Evolutionary conservation across 331 rosid species (phyloP).

Genomic region (Ulmus americana): DNA sequence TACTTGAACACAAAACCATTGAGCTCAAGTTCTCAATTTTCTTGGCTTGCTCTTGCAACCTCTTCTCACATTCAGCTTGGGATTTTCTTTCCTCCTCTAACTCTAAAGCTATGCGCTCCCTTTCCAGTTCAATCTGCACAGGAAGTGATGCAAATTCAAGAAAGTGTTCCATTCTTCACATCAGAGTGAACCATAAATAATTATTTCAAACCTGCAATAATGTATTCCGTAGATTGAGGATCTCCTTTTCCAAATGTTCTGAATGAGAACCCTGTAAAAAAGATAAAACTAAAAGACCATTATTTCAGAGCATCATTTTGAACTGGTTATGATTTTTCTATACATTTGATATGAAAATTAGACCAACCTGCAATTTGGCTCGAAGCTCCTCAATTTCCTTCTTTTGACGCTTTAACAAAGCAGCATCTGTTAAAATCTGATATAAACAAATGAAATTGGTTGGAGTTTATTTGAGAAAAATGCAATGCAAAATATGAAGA

Average conservation of each 20-base stretch:
- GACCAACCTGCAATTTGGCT: constrained; percentile 73
- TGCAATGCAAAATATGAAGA: constrained; percentile 18
- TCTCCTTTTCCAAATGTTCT: constrained; percentile 72
- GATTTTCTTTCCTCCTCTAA: constrained; percentile 88
- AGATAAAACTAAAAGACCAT: constrained; percentile 13
- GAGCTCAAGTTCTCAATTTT: constrained; percentile 85
- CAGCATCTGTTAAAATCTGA: constrained; percentile 97
- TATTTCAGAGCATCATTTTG: constrained; percentile 11
- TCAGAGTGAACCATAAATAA: constrained; percentile 14
- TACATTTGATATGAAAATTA: constrained; percentile 12
- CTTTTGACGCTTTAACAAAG: constrained; percentile 87
- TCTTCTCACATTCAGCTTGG: constrained; percentile 88
- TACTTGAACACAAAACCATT: constrained; percentile 78
- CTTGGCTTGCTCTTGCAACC: constrained; percentile 77
- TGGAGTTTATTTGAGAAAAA: constrained; percentile 14
- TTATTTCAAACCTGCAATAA: constrained; percentile 56
- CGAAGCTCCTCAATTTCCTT: constrained; percentile 93
- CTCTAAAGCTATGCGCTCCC: constrained; percentile 94
- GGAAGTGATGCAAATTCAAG: constrained; percentile 23
- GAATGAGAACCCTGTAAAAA: constrained; percentile 80
- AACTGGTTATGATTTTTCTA: constrained; percentile 9
- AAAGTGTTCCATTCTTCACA: constrained; percentile 19
- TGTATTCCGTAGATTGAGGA: constrained; percentile 79
- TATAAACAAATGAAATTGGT: constrained; percentile 12
- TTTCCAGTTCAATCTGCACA: constrained; percentile 74